Evolutionary conservation across 2,329 filamentous ascomycete genomes (phyloP).

Genomic region (Endoconidiophora polonica): DNA sequence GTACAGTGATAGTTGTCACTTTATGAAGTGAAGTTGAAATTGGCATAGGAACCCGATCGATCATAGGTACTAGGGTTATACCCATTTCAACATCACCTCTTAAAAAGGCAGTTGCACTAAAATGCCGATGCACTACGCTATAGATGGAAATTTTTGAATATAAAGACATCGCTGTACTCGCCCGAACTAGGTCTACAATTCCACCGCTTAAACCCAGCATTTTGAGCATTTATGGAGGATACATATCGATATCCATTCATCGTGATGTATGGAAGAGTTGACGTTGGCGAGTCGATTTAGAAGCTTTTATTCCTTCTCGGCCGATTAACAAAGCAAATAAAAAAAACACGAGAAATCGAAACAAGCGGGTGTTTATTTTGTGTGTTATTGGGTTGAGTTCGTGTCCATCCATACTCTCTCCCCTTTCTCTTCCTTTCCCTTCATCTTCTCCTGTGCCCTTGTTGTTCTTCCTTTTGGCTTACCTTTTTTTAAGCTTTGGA

Average conservation of each 20-base stretch:
- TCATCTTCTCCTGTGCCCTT: too few species aligned
- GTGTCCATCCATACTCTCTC: too few species aligned
- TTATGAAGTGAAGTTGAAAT: slow-evolving; percentile 3
- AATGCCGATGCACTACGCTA: too few species aligned
- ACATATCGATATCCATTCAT: not conserved
- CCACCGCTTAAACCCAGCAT: too few species aligned
- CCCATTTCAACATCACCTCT: not conserved
- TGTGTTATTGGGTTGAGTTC: not conserved
- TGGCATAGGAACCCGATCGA: not conserved
- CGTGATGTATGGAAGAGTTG: not conserved
- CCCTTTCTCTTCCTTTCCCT: too few species aligned
- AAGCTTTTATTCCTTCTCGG: slow-evolving; percentile 2
- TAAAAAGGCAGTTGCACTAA: too few species aligned
- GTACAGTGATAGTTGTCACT: not conserved
- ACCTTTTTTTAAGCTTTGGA: too few species aligned
- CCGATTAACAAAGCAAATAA: not conserved
- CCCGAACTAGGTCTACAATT: too few species aligned
- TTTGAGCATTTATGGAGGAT: too few species aligned
- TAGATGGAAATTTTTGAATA: too few species aligned
- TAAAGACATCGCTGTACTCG: too few species aligned
- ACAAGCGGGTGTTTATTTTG: not conserved
- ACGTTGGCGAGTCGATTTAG: not conserved
- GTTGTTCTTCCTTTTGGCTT: too few species aligned
- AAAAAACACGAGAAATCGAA: not conserved
- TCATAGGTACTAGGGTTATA: not conserved